Base-by-base conservation (phyloP, 1,139 yeast genomes). In the Arxiozyma slooffiae region DNA sequence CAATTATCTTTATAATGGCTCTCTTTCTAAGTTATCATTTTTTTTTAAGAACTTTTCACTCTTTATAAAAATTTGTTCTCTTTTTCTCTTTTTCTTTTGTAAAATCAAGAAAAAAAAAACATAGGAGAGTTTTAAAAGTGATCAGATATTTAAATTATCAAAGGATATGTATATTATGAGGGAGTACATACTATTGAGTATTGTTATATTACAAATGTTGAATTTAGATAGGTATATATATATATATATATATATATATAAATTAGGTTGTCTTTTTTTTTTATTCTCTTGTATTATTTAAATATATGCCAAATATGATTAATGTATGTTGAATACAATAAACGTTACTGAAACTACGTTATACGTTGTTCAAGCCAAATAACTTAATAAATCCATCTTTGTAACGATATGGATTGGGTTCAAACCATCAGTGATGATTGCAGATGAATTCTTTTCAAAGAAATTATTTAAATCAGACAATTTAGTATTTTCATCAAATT, bases 391-490 rank as follows among this genome's bases (percentile, higher is more conserved):
- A 68, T 87, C 95, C 61, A 87, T 94, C 74, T 87, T 87, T 57
- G 95, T 86, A 53, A 86, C 95, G 54, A 87, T 83, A 67, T 87
- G 94, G 47, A 85, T 77, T 48, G 95, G 95, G 65, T 78, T 82
- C 64, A 79, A 75, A 24, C 79, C 82, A 63, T 84, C 92, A 48
- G 95, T 86, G 55, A 87, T 85, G 61, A 87, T 80, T 38, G 95
- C 95, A 60, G 87, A 82, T 14, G 95, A 85, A 70, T 86, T 82
- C 64, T 84, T 85, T 73, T 87, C 96, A 61, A 87, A 87, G 70
- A 87, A 87, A 61, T 79, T 77, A 73, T 83, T 85, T 68, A 87
- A 76, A 54, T 83, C 82, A 44, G 78, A 67, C 63, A 87, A 75
- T 50, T 84, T 77, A 26, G 95, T 84, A 53, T 78, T 77, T 57